A percentile compares a stretch with the other conserved stretches of the same genome.
phyloP scores from a whole-genome alignment of 352 stramenopile genomes.

The Pythium scleroteichum region DNA sequence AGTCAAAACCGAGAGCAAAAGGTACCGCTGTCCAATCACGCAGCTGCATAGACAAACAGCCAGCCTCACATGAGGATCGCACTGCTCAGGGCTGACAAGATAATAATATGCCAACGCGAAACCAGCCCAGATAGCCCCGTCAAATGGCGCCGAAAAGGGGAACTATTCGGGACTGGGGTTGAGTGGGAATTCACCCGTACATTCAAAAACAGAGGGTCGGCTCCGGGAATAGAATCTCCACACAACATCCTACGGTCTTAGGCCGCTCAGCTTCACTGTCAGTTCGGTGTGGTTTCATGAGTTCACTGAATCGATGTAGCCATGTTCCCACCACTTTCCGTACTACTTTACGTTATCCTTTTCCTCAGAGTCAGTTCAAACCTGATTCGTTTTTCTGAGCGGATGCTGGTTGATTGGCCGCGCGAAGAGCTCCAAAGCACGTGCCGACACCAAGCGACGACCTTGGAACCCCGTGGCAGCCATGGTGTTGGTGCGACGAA shows the following conservation, averaged over 20 bases:
- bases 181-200: no score
- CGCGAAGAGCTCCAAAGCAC: not conserved
- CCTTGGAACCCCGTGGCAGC: slow-evolving; percentile 13
- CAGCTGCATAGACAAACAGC: no score
- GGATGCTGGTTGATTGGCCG: slow-evolving; percentile 1
- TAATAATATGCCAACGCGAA: not conserved
- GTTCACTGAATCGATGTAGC: no score
- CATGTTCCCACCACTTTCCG: not conserved
- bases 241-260: not conserved
- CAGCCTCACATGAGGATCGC: not conserved
- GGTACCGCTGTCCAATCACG: no score
- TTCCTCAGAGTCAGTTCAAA: not conserved
- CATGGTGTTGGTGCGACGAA: slow-evolving; percentile 75
- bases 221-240: no score
- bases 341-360: not conserved
- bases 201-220: no score
- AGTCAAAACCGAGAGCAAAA: no score
- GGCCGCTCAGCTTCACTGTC: not conserved
- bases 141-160: no score
- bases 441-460: not conserved
- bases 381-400: not conserved
- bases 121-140: no score
- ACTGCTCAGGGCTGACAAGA: not conserved
- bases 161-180: no score
- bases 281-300: no score